Base-by-base conservation (phyloP, 805 yeast species). In the Jamesozyma spencerorum region DNA sequence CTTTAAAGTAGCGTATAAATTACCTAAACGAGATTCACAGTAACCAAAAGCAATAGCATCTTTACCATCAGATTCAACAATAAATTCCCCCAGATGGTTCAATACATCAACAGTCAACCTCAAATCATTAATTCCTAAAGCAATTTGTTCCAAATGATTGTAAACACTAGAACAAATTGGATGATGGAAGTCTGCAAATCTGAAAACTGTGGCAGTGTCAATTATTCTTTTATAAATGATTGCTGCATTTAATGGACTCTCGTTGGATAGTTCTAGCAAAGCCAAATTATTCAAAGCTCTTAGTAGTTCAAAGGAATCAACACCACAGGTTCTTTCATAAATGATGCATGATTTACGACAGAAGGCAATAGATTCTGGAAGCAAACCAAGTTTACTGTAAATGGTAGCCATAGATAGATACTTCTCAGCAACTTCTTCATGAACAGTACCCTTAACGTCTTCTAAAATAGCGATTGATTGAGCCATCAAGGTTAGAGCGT, bases 361-460 rank as follows among this genome's bases (percentile, higher is more conserved):
- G 48, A 75, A 66, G 11, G 70, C 72, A 39, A 77, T 69, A 11
- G 96, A 87, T 48, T 76, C 79, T 18, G 66, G 64, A 17, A 64
- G 57, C 50, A 72, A 63, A 13, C 77, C 77, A 34, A 76, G 57
- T 43, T 80, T 86, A 43, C 75, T 71, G 63, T 77, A 84, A 15
- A 78, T 60, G 46, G 79, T 77, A 12, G 94, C 81, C 36, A 86
- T 66, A 8, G 75, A 66, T 32, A 78, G 65, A 54, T 81, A 81
- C 28, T 79, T 78, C 38, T 74, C 74, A 12, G 90, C 86, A 22
- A 88, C 83, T 50, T 81, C 86, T 7, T 81, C 73, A 54, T 88
- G 92, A 24, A 90, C 72, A 20, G 71, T 58, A 24, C 97, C 96
- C 51, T 84, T 84, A 24, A 85, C 77, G 56, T 86, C 95, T 58